Percentiles rank a stretch among this genome's conserved stretches.
Conservation (phyloP, 2,329 filamentous ascomycete species). For the Botrytis tulipae region DNA sequence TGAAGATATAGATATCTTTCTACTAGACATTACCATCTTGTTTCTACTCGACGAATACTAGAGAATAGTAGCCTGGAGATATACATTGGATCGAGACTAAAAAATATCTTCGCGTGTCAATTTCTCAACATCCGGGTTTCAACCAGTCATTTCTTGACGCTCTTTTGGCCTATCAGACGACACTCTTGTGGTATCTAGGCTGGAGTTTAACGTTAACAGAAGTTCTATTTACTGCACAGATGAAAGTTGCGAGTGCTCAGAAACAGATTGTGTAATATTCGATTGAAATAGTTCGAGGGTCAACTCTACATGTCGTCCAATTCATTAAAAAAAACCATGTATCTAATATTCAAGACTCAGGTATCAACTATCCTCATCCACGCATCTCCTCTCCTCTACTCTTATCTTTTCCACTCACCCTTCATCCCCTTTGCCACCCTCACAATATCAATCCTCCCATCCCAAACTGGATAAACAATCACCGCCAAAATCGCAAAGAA, state of each 20-base stretch:
- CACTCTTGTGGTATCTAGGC: not conserved
- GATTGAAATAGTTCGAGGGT: not conserved
- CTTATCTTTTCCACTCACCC: not conserved
- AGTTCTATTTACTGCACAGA: not conserved
- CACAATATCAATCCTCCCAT: constrained; percentile 45
- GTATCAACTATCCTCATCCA: not conserved
- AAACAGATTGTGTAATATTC: not conserved
- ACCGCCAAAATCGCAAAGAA: constrained; percentile 48
- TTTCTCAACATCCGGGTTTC: not conserved
- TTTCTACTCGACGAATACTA: not conserved
- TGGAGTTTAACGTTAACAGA: not conserved
- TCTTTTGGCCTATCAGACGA: not conserved
- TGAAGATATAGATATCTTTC: not conserved
- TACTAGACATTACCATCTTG: not conserved
- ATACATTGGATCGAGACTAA: not conserved
- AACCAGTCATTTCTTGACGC: not conserved
- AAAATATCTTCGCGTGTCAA: not conserved
- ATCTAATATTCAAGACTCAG: not conserved
- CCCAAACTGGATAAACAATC: constrained; percentile 48
- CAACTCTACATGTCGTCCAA: not conserved
- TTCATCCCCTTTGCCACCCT: not conserved
- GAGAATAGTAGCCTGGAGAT: not conserved
- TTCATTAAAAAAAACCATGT: not conserved
- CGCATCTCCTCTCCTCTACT: not conserved
- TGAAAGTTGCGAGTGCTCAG: not conserved